Evolutionary conservation across 441 rosid genomes (phyloP).

Genomic region (Cnidoscolus chayamansa): DNA sequence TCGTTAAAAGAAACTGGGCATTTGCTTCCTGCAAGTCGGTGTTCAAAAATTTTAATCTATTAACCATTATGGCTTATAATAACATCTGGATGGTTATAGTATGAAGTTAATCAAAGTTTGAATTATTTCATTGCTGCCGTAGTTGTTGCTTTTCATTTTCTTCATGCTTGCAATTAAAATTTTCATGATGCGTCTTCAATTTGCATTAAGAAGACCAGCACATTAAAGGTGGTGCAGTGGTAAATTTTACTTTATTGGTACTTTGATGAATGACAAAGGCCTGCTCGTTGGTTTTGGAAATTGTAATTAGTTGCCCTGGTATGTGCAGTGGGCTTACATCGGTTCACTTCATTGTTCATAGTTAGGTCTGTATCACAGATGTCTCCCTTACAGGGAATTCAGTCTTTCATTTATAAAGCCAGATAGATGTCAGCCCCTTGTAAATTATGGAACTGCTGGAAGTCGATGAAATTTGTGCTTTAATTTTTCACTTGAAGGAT

Average conservation of each 20-base stretch:
- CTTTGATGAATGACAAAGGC: background rate
- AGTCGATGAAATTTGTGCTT: background rate
- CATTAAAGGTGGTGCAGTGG: background rate
- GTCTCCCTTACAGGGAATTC: no score
- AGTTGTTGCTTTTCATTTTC: background rate
- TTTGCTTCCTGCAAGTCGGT: no score
- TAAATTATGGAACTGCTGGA: constrained; percentile 6
- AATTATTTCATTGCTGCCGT: background rate
- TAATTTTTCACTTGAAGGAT: background rate
- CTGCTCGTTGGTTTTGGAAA: background rate
- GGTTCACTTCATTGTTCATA: background rate
- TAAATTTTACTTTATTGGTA: background rate
- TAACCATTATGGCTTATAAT: background rate
- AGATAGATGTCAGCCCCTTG: background rate
- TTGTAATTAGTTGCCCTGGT: no score
- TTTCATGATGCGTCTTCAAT: background rate
- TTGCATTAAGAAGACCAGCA: background rate
- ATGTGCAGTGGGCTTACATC: no score
- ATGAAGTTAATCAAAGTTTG: background rate
- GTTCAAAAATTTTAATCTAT: background rate
- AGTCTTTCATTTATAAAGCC: no score
- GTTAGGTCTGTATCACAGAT: no score
- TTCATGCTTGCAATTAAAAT: background rate
- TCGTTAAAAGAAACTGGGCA: no score
- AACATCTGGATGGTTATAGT: constrained; percentile 5